Conservation (phyloP, 805 yeast species). For the Schizosaccharomyces cryophilus region DNA sequence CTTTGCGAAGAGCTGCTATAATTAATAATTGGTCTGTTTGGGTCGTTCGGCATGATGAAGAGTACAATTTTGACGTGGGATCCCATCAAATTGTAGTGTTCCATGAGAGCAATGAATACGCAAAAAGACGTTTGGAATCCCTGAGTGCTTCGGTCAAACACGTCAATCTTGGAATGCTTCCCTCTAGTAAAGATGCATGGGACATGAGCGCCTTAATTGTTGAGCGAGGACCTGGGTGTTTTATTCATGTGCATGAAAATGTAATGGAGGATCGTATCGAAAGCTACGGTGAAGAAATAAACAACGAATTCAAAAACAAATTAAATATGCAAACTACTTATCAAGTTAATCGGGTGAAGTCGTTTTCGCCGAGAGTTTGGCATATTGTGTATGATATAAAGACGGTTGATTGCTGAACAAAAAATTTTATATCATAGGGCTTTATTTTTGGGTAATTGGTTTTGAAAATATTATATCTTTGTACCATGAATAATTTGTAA, state of each 20-base stretch:
- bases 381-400: background rate
- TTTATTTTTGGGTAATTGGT: background rate
- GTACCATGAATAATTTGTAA: too few species aligned
- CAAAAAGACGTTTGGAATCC: conserved; percentile 19
- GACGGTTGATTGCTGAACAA: too few species aligned
- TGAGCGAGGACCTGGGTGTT: conserved; percentile 4
- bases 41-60: conserved; percentile 15
- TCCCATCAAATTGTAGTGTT: conserved; percentile 7
- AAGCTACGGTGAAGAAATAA: background rate
- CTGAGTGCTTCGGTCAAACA: conserved; percentile 21
- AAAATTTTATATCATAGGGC: background rate
- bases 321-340: background rate
- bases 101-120: conserved; percentile 6
- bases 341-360: background rate
- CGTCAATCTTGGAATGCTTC: conserved; percentile 58
- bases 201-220: conserved; percentile 9
- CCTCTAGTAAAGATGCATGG: conserved; percentile 46
- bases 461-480: background rate
- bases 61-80: conserved; percentile 9
- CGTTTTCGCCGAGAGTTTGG: background rate
- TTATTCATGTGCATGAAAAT: conserved; percentile 52
- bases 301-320: background rate
- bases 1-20: conserved; percentile 31
- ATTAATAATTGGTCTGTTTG: conserved; percentile 21
- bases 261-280: conserved; percentile 19